Conservation (phyloP, 495 filamentous ascomycete species). For the Penicillium macrosclerotiorum region DNA sequence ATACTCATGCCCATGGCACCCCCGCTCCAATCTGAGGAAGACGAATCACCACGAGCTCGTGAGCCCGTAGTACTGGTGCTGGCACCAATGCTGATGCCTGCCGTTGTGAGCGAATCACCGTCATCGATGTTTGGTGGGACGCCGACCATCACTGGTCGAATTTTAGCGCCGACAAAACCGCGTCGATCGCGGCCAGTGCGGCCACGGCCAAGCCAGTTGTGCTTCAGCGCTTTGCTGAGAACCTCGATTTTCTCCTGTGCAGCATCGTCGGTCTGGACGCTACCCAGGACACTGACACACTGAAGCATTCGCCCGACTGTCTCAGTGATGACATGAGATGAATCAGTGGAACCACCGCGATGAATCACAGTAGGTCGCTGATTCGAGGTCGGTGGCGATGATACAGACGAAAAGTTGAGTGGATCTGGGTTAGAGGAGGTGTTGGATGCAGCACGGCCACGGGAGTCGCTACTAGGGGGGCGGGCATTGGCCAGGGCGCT, state of each 20-base stretch:
- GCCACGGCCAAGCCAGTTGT: constrained; percentile 93
- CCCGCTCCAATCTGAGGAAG: constrained; percentile 29
- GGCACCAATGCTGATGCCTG: constrained; percentile 26
- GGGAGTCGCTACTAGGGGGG: constrained; percentile 42
- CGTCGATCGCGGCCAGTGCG: constrained; percentile 84
- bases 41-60: constrained; percentile 21
- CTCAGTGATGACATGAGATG: constrained; percentile 81
- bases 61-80: constrained; percentile 26
- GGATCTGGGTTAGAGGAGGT: constrained; percentile 63
- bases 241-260: constrained; percentile 77
- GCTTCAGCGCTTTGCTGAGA: constrained; percentile 79
- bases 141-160: constrained; percentile 39
- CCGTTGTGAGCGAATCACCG: constrained; percentile 25
- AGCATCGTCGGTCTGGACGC: constrained; percentile 69
- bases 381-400: constrained; percentile 35
- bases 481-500: constrained; percentile 41
- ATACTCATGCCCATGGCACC: constrained; percentile 22
- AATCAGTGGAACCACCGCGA: constrained; percentile 48
- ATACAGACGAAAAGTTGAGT: constrained; percentile 52
- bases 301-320: constrained; percentile 95
- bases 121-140: constrained; percentile 23
- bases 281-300: constrained; percentile 86
- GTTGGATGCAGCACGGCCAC: constrained; percentile 80
- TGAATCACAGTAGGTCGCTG: constrained; percentile 44
- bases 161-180: constrained; percentile 77